Evolutionary conservation across 208 protist genomes (phyloP), one percentile per base, ranked within the genome.

Genomic region (Trypanosoma vivax): DNA sequence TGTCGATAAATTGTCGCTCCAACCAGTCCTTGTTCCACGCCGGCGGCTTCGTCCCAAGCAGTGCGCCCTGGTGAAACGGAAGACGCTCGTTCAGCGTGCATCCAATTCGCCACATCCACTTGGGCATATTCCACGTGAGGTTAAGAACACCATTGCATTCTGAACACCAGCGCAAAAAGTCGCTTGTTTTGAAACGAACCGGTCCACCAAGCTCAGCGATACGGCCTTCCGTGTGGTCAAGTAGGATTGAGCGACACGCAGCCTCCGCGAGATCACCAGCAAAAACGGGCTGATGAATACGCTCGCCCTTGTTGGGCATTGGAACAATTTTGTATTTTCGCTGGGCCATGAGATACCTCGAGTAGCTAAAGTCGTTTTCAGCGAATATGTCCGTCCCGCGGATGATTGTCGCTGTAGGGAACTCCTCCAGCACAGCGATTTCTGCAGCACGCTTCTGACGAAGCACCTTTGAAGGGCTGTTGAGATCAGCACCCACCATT

Each of bases 241-340:
- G 70, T 30, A 90, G 65, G 34, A 91, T 73, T 24, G 87, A 88
- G 41, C 87, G 87, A 28, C 79, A 73, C 2, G 69, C 80, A 5
- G 83, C 87, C 67, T 94, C 83, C 24, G 74, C 83, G 9, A 94
- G 38, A 50, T 94, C 87, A n/a, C 83, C 83, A 29, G 87, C 87
- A 50, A 94, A 94, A 2, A 94, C 83, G 30, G 87, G 87, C 52
- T 94, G 83, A 62, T 94, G 87, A 52, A 94, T 94, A 59, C 83
- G 82, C 51, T 79, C 55, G 30, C 87, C 87, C 7, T 42, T 55
- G 69, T 94, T 94, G 34, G 87, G 83, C 25, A 94, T 76, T 14
- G 87, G 87, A 27, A 87, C 79, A 31, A 94, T 74, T 70, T 94
- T 94, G 42, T 62, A 65, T 48, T 84, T 78, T 14, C 83, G 77